Evolutionary conservation across 1,284 basidiomycete species (phyloP).

Genomic region (Thelephora terrestris): DNA sequence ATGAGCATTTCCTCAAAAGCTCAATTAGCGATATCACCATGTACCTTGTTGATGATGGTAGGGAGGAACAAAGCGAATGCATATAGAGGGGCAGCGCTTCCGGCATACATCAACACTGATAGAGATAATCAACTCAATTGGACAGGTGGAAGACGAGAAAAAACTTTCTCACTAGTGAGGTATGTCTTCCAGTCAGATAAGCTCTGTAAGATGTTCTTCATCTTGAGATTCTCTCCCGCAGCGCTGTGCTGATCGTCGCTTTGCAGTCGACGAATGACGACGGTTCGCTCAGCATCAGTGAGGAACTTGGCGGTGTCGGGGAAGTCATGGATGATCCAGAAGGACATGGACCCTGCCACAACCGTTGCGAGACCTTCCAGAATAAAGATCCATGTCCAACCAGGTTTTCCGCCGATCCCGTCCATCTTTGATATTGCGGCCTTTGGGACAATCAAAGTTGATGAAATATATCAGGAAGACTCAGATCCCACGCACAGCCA

Average conservation of each 20-base stretch:
- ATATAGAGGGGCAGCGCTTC: conserved; percentile 55
- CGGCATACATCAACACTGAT: conserved; percentile 46
- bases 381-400: conserved; percentile 66
- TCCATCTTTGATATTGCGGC: conserved; percentile 61
- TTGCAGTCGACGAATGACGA: conserved; percentile 58
- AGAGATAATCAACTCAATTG: not conserved
- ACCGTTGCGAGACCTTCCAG: conserved; percentile 59
- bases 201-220: conserved; percentile 53
- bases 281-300: conserved; percentile 54
- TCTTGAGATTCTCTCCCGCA: conserved; percentile 51
- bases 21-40: conserved; percentile 11
- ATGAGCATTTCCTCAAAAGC: conserved; percentile 36
- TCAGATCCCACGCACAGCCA: conserved; percentile 37
- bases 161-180: conserved; percentile 37
- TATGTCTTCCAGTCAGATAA: conserved; percentile 68
- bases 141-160: not conserved
- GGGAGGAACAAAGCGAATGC: conserved; percentile 68
- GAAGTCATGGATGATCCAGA: conserved; percentile 50
- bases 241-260: conserved; percentile 66
- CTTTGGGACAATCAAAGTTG: conserved; percentile 21
- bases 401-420: conserved; percentile 53
- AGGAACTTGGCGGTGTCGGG: conserved; percentile 65
- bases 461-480: not conserved
- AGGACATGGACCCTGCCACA: conserved; percentile 36
- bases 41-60: conserved; percentile 56